phyloP scores from a whole-genome alignment of 805 yeast species.

The Spathaspora hagerdaliae region DNA sequence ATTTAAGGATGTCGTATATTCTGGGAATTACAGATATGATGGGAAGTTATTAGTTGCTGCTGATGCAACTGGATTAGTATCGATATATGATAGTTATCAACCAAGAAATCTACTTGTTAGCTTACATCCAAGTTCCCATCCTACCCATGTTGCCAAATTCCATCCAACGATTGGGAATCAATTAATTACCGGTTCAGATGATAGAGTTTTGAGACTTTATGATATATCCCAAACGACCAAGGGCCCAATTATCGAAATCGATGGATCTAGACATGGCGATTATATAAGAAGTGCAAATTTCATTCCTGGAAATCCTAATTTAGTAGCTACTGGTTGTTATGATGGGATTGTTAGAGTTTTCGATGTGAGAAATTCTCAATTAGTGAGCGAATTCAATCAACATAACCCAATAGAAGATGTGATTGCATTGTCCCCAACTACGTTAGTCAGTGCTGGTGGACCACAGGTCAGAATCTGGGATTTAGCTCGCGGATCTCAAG shows the following conservation, averaged over 20 bases:
- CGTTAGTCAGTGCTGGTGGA: slow-evolving; percentile 77
- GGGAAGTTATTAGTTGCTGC: slow-evolving; percentile 92
- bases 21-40: slow-evolving; percentile 87
- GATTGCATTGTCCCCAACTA: slow-evolving; percentile 68
- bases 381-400: slow-evolving; percentile 67
- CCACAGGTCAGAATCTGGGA: slow-evolving; percentile 90
- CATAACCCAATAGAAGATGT: slow-evolving; percentile 79
- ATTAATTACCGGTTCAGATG: slow-evolving; percentile 86
- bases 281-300: slow-evolving; percentile 81
- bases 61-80: slow-evolving; percentile 91
- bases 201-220: slow-evolving; percentile 79
- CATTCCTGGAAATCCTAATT: slow-evolving; percentile 69
- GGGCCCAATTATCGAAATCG: slow-evolving; percentile 66
- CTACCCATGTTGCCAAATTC: slow-evolving; percentile 91
- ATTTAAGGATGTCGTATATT: slow-evolving; percentile 87
- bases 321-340: slow-evolving; percentile 90
- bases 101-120: slow-evolving; percentile 79
- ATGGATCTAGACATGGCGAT: slow-evolving; percentile 69
- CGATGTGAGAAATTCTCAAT: slow-evolving; percentile 64
- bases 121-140: slow-evolving; percentile 77
- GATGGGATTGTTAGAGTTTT: slow-evolving; percentile 83
- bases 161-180: slow-evolving; percentile 74
- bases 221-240: slow-evolving; percentile 72
- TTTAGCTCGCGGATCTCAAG: slow-evolving; percentile 67
- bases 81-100: slow-evolving; percentile 78